Conservation (phyloP, 2,329 filamentous ascomycete species). For the Penicillium psychrosexuale region DNA sequence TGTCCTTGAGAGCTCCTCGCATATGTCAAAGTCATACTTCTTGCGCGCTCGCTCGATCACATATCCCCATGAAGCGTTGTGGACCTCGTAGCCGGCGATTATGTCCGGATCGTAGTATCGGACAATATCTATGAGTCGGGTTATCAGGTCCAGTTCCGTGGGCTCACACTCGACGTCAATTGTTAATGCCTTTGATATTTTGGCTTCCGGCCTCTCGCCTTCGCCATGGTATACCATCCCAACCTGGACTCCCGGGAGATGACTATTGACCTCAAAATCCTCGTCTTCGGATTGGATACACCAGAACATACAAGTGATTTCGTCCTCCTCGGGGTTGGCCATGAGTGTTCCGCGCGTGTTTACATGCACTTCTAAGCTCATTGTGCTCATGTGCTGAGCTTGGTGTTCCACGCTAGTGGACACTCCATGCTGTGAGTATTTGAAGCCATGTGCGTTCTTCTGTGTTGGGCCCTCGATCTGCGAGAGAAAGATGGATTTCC, state of each 20-base stretch:
- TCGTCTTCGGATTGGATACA: constrained; percentile 74
- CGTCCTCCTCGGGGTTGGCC: constrained; percentile 87
- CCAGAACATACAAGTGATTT: constrained; percentile 88
- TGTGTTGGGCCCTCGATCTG: constrained; percentile 90
- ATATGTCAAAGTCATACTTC: constrained; percentile 87
- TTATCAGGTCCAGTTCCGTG: constrained; percentile 80
- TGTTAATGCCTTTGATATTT: constrained; percentile 59
- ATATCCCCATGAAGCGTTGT: constrained; percentile 92
- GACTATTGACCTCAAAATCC: constrained; percentile 49
- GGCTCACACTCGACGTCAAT: constrained; percentile 70
- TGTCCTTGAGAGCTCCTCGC: constrained; percentile 86
- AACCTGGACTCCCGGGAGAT: constrained; percentile 53
- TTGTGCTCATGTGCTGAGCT: constrained; percentile 90
- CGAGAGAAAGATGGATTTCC: constrained; percentile 54
- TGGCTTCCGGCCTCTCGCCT: constrained; percentile 56
- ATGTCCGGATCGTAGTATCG: constrained; percentile 84
- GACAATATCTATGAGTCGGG: constrained; percentile 82
- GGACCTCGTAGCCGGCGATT: constrained; percentile 90
- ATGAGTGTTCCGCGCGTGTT: constrained; percentile 78
- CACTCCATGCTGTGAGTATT: constrained; percentile 74
- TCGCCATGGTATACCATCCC: constrained; percentile 73
- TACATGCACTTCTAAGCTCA: constrained; percentile 90
- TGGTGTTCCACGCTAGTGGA: constrained; percentile 77
- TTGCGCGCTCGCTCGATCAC: constrained; percentile 81
- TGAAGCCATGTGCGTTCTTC: constrained; percentile 75